Percentiles rank a stretch among this genome's conserved stretches.
phyloP scores from a whole-genome alignment of 257 asterid species.

The Anisodus acutangulus region DNA sequence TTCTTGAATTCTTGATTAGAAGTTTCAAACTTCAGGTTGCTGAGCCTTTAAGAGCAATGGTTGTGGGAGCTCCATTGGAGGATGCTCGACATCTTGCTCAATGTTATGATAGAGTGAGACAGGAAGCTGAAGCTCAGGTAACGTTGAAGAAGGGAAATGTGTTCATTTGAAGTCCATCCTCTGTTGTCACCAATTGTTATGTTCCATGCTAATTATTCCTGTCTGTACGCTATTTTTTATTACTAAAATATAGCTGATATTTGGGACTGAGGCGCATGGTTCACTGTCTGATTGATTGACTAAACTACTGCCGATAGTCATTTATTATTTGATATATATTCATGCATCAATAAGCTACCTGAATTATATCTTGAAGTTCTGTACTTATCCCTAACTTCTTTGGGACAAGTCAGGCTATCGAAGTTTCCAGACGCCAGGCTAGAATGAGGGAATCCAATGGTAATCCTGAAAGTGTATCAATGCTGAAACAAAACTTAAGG shows the following conservation, averaged over 20 bases:
- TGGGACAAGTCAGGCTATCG: constrained; percentile 59
- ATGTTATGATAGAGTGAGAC: constrained; percentile 54
- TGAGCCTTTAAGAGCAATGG: constrained; percentile 61
- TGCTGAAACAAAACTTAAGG: constrained; percentile 63
- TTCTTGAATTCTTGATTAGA: not conserved
- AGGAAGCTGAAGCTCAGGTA: constrained; percentile 70
- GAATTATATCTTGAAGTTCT: constrained; percentile 21
- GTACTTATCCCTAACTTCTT: constrained; percentile 30
- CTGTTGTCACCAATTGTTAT: not conserved
- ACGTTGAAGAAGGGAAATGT: constrained; percentile 10
- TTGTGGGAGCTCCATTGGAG: constrained; percentile 55
- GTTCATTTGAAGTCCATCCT: not conserved
- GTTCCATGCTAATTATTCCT: not conserved
- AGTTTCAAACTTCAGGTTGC: constrained; percentile 45
- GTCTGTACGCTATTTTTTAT: not conserved
- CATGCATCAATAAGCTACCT: not conserved
- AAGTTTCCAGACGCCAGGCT: constrained; percentile 66
- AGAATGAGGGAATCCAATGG: constrained; percentile 54
- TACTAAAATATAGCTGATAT: not conserved
- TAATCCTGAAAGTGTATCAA: constrained; percentile 49
- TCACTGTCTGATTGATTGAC: not conserved
- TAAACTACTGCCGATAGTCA: not conserved
- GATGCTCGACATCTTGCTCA: constrained; percentile 66
- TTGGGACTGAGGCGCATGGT: not conserved
- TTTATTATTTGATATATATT: not conserved